Percentiles rank a stretch among this genome's conserved stretches.
phyloP scores from a whole-genome alignment of 106 monocot genomes.

The Dioscorea dumetorum region DNA sequence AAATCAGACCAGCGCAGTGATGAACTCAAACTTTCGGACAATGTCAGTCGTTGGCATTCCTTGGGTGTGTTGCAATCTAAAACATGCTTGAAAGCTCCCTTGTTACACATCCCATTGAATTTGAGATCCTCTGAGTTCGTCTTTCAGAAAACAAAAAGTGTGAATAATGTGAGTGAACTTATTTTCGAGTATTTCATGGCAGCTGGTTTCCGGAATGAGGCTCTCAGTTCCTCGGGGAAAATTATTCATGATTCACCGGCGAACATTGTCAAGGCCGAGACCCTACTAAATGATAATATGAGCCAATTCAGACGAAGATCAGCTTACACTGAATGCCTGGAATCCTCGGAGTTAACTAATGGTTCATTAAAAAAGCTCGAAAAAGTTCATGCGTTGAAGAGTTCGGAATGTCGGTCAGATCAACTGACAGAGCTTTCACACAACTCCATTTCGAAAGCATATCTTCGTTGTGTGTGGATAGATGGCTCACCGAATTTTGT shows the following conservation, averaged over 20 bases:
- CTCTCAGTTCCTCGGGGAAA: slow-evolving; percentile 6
- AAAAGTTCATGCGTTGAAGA: slow-evolving; percentile 3
- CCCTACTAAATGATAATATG: slow-evolving; percentile 9
- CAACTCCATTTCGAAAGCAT: slow-evolving; percentile 21
- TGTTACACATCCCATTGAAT: slow-evolving; percentile 15
- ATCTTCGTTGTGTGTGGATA: slow-evolving; percentile 35
- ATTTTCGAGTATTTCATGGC: too few relatives aligned
- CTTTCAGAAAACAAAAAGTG: slow-evolving; percentile 9
- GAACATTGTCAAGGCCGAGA: slow-evolving; percentile 4
- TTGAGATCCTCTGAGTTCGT: slow-evolving; percentile 15
- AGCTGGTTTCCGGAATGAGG: too few relatives aligned
- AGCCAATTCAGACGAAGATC: neutral
- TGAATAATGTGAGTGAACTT: too few relatives aligned
- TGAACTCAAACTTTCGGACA: neutral
- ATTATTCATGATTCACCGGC: slow-evolving; percentile 23
- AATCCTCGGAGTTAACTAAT: neutral
- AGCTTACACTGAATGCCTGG: neutral
- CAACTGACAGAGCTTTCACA: slow-evolving; percentile 3
- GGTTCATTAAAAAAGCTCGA: slow-evolving; percentile 2
- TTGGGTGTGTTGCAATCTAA: neutral
- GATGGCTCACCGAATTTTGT: slow-evolving; percentile 34
- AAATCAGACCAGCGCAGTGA: slow-evolving; percentile 14
- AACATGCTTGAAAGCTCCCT: neutral
- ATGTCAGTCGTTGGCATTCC: neutral
- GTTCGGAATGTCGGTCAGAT: slow-evolving; percentile 11